phyloP scores from a whole-genome alignment of 208 protist genomes.

The Leishmania turanica region DNA sequence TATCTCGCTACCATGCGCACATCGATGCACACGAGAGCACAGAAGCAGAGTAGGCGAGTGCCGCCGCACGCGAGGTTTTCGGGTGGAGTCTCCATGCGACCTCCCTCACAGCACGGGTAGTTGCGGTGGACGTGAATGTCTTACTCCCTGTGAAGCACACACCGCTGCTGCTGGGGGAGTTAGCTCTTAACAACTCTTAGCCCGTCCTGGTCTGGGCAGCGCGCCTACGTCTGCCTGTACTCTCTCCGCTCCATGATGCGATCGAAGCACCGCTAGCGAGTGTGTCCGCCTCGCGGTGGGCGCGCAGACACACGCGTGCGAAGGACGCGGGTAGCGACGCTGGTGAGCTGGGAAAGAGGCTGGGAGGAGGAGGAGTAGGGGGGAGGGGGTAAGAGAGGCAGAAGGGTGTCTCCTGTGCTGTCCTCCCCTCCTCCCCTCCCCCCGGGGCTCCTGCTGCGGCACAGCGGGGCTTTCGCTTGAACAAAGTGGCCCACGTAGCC shows the following conservation, averaged over 20 bases:
- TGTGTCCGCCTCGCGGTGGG: no score
- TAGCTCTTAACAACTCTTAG: not conserved
- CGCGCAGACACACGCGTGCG: not conserved
- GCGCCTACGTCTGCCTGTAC: not conserved
- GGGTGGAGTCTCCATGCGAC: not conserved
- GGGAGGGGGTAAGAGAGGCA: not conserved
- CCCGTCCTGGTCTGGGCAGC: not conserved
- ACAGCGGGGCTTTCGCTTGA: not conserved
- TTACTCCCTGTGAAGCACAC: not conserved
- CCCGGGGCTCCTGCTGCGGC: not conserved
- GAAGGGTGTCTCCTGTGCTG: not conserved
- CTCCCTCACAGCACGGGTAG: not conserved
- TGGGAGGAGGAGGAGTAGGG: not conserved
- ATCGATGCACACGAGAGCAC: not conserved
- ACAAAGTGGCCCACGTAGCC: not conserved
- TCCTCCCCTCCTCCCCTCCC: not conserved
- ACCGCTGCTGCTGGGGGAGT: not conserved
- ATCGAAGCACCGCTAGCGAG: no score
- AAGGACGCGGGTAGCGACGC: not conserved
- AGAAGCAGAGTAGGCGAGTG: no score
- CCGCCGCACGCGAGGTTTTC: no score
- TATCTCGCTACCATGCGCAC: not conserved
- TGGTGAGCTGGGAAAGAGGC: not conserved
- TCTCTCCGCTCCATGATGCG: not conserved
- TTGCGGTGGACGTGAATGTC: not conserved